Conservation (phyloP, 345 rosid genomes). For the Pistacia integerrima region DNA sequence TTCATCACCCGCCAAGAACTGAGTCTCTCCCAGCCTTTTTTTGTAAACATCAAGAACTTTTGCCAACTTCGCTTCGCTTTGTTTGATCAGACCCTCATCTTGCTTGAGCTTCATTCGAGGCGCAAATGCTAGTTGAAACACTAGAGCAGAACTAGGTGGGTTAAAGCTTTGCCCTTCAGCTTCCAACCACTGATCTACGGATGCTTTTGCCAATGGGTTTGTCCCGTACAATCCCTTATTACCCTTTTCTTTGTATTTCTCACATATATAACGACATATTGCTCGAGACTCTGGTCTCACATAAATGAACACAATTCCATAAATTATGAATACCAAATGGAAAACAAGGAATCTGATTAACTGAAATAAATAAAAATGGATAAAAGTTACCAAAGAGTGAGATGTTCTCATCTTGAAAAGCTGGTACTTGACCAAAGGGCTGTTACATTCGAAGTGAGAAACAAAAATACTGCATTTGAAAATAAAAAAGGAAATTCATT, state of each 20-base stretch:
- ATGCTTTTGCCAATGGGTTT: slow-evolving; percentile 61
- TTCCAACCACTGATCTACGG: slow-evolving; percentile 79
- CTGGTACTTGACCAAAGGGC: slow-evolving; percentile 88
- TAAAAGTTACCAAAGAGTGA: slow-evolving; percentile 53
- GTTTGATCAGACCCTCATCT: slow-evolving; percentile 42
- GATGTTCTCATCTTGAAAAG: slow-evolving; percentile 57
- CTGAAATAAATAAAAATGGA: neutral
- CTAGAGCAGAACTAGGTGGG: slow-evolving; percentile 53
- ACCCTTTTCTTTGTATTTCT: slow-evolving; percentile 52
- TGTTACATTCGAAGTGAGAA: slow-evolving; percentile 11
- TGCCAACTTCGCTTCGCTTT: slow-evolving; percentile 49
- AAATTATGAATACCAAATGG: neutral
- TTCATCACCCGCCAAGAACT: slow-evolving; percentile 67
- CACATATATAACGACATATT: slow-evolving; percentile 63
- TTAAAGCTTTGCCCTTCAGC: slow-evolving; percentile 66
- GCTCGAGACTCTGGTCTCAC: slow-evolving; percentile 52
- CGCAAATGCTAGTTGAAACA: slow-evolving; percentile 65
- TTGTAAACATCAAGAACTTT: slow-evolving; percentile 71
- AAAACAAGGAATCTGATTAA: neutral
- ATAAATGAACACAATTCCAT: neutral
- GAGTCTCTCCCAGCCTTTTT: slow-evolving; percentile 49
- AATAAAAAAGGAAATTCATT: neutral
- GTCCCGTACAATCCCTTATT: slow-evolving; percentile 52
- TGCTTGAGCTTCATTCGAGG: slow-evolving; percentile 60
- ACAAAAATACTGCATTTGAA: neutral